Percentiles rank a stretch among this genome's conserved stretches.
These are phyloP conservation scores for Rhizopogon vesiculosus DNA, from an alignment of 768 basidiomycete species.

Conservation along the genomic window DNA sequence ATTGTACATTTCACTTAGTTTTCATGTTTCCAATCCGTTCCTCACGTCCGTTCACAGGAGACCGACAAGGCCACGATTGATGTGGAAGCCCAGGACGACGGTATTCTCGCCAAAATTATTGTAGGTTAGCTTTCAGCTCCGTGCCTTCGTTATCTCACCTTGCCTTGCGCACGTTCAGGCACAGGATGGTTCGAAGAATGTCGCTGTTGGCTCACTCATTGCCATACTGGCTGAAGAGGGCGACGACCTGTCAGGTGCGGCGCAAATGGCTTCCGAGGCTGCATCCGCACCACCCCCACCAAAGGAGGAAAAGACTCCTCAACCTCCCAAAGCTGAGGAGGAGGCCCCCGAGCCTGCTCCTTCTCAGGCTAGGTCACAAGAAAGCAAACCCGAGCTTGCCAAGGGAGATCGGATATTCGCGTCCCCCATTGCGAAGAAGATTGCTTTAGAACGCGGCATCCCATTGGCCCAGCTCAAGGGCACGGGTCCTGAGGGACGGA, in stretches of 20 bases:
- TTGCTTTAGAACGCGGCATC: slow-evolving; percentile 91
- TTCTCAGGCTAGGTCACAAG: slow-evolving; percentile 29
- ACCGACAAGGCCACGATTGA: slow-evolving; percentile 99
- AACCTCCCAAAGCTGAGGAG: slow-evolving; percentile 36
- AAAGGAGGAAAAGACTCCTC: slow-evolving; percentile 32
- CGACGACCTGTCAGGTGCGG: slow-evolving; percentile 85
- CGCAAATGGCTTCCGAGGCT: slow-evolving; percentile 64
- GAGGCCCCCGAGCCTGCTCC: slow-evolving; percentile 31
- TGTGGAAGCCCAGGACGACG: slow-evolving; percentile 98
- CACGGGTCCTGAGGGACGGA: slow-evolving; percentile 89
- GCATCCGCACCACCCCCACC: slow-evolving; percentile 31
- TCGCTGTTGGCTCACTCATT: slow-evolving; percentile 84
- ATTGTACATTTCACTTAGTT: slow-evolving; percentile 54
- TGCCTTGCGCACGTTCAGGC: slow-evolving; percentile 40
- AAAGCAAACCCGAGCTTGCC: slow-evolving; percentile 51
- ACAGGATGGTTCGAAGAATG: slow-evolving; percentile 79
- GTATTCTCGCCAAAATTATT: slow-evolving; percentile 93
- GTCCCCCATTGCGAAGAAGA: slow-evolving; percentile 93
- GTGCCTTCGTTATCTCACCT: background rate
- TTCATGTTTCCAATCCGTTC: slow-evolving; percentile 4
- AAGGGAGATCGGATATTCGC: slow-evolving; percentile 87
- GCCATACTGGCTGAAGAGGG: slow-evolving; percentile 94
- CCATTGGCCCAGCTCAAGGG: slow-evolving; percentile 89
- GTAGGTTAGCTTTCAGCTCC: slow-evolving; percentile 40
- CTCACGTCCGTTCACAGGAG: slow-evolving; percentile 53